Evolutionary conservation across 768 basidiomycete species (phyloP).

Genomic region (Termitomyces sp.): DNA sequence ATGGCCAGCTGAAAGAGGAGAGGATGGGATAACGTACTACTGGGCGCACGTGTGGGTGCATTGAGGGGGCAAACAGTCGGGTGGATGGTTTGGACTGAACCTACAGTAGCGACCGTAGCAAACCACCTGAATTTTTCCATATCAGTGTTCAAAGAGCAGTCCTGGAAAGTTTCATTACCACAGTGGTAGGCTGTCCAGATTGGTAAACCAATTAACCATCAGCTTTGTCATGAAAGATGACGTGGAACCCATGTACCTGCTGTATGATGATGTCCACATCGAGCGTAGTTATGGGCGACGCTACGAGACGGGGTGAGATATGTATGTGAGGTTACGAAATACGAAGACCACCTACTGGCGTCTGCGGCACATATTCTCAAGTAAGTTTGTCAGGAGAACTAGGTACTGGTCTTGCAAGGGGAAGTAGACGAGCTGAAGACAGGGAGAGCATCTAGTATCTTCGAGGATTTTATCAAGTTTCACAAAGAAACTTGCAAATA

Average conservation of each 20-base stretch:
- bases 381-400: no score
- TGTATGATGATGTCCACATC: background rate
- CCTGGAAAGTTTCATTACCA: background rate
- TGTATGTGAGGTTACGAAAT: no score
- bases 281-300: background rate
- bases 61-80: conserved; percentile 36
- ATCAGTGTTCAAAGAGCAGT: background rate
- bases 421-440: background rate
- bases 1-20: background rate
- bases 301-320: background rate
- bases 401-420: no score
- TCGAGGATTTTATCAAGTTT: background rate
- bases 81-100: conserved; percentile 53
- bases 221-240: background rate
- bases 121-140: background rate
- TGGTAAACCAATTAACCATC: no score
- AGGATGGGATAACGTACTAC: conserved; percentile 35
- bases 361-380: background rate
- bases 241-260: background rate
- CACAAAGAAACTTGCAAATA: background rate
- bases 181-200: background rate
- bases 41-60: conserved; percentile 42
- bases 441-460: background rate
- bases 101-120: conserved; percentile 34
- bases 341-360: background rate